These are phyloP conservation scores for Mycena chlorophos DNA, from an alignment of 768 basidiomycete genomes.

Conservation along the genomic window DNA sequence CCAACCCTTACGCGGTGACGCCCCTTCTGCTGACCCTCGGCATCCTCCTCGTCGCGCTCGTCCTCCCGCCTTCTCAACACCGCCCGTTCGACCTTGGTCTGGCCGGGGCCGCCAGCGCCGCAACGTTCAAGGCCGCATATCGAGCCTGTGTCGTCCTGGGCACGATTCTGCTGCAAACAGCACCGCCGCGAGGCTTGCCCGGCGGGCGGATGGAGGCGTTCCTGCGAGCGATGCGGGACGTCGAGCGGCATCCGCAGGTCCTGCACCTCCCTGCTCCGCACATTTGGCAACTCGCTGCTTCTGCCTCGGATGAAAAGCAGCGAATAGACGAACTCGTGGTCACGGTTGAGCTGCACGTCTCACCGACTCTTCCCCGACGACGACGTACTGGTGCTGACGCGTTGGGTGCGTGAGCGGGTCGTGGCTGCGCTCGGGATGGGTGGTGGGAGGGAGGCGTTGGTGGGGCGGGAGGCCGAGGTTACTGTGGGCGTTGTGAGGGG, in stretches of 20 bases:
- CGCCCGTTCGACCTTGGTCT: conserved; percentile 81
- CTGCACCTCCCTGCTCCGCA: conserved; percentile 82
- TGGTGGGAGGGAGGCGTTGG: conserved; percentile 38
- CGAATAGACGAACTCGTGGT: conserved; percentile 54
- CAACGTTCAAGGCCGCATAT: conserved; percentile 85
- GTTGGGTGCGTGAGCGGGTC: conserved; percentile 74
- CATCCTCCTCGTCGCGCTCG: conserved; percentile 53
- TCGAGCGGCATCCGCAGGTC: conserved; percentile 84
- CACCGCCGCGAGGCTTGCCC: conserved; percentile 62
- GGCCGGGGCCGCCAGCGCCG: conserved; percentile 70
- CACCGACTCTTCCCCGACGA: conserved; percentile 63
- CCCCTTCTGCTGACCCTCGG: conserved; percentile 59
- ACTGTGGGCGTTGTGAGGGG: conserved; percentile 74
- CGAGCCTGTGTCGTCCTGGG: conserved; percentile 82
- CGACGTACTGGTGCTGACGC: conserved; percentile 70
- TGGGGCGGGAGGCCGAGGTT: conserved; percentile 56
- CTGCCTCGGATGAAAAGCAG: conserved; percentile 3
- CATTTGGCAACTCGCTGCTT: conserved; percentile 73
- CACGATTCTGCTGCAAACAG: conserved; percentile 85
- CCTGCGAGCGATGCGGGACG: conserved; percentile 77
- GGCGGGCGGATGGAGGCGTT: conserved; percentile 80
- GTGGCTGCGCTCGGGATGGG: conserved; percentile 49
- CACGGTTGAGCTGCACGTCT: conserved; percentile 79
- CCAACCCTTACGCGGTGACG: conserved; percentile 74
- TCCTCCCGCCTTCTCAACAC: conserved; percentile 63